phyloP scores from a whole-genome alignment of 768 basidiomycete genomes.

The Exidia glandulosa region DNA sequence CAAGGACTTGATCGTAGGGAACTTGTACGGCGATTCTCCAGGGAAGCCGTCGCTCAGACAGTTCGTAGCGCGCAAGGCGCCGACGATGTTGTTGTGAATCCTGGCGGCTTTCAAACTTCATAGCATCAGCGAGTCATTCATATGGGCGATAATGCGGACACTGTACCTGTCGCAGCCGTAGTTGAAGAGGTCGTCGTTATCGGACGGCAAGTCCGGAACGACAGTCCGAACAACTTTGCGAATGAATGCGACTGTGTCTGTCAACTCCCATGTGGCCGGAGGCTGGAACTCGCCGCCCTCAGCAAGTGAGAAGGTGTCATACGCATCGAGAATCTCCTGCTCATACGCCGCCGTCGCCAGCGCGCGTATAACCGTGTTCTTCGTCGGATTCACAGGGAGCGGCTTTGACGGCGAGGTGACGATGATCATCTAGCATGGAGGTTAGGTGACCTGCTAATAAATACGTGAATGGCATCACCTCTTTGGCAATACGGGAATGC shows the following conservation, averaged over 20 bases:
- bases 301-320: constrained; percentile 18
- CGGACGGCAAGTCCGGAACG: constrained; percentile 14
- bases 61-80: constrained; percentile 7
- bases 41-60: constrained; percentile 11
- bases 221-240: constrained; percentile 22
- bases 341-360: constrained; percentile 17
- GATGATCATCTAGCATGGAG: constrained; percentile 30
- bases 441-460: background rate
- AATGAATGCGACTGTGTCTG: constrained; percentile 19
- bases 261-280: constrained; percentile 3
- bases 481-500: constrained; percentile 33
- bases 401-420: constrained; percentile 25
- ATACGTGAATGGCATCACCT: constrained; percentile 10
- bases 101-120: constrained; percentile 15
- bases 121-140: background rate
- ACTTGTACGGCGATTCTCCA: constrained; percentile 22
- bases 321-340: constrained; percentile 29
- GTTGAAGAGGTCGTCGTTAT: constrained; percentile 29
- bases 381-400: constrained; percentile 14
- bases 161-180: constrained; percentile 23
- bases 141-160: background rate
- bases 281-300: constrained; percentile 1
- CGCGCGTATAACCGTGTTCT: background rate
- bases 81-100: constrained; percentile 23
- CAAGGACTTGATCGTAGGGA: constrained; percentile 27